Evolutionary conservation across 2,329 filamentous ascomycete genomes (phyloP).

Genomic region (Trichoderma koningii): DNA sequence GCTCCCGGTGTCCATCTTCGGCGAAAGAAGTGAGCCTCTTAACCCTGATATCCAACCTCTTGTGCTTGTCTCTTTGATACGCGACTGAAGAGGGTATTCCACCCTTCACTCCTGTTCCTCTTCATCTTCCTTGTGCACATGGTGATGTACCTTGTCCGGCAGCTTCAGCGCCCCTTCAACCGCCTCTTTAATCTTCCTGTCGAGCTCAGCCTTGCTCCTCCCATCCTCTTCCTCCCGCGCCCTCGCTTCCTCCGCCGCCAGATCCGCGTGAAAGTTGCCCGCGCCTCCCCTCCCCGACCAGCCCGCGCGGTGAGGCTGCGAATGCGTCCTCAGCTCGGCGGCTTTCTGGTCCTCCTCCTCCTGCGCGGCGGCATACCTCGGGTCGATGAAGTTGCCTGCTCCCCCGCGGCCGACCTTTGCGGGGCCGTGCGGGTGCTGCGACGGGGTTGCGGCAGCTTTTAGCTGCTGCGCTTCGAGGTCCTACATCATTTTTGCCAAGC

Average conservation of each 20-base stretch:
- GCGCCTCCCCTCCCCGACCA: slow-evolving; percentile 57
- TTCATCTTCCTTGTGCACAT: slow-evolving; percentile 28
- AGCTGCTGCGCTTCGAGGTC: slow-evolving; percentile 45
- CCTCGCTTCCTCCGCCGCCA: slow-evolving; percentile 36
- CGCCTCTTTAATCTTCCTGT: slow-evolving; percentile 47
- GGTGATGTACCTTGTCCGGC: slow-evolving; percentile 50
- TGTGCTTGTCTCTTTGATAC: background rate
- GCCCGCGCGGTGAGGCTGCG: slow-evolving; percentile 30
- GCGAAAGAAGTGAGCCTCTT: no score
- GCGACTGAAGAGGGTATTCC: no score
- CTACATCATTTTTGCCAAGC: slow-evolving; percentile 29
- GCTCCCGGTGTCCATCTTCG: no score
- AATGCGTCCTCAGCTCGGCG: slow-evolving; percentile 36
- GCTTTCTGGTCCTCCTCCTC: slow-evolving; percentile 41
- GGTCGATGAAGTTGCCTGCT: slow-evolving; percentile 60
- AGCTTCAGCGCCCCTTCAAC: slow-evolving; percentile 52
- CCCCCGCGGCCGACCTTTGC: slow-evolving; percentile 59
- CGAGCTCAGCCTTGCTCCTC: slow-evolving; percentile 39
- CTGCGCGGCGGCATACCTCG: slow-evolving; percentile 36
- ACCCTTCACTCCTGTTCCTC: background rate
- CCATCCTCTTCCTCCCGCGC: slow-evolving; percentile 37
- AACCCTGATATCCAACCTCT: background rate
- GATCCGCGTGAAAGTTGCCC: slow-evolving; percentile 52
- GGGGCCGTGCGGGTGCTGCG: slow-evolving; percentile 38
- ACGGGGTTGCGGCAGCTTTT: slow-evolving; percentile 34